Evolutionary conservation across 257 asterid species (phyloP), one percentile per base, ranked within the genome.

Genomic region (Solanum piurae): DNA sequence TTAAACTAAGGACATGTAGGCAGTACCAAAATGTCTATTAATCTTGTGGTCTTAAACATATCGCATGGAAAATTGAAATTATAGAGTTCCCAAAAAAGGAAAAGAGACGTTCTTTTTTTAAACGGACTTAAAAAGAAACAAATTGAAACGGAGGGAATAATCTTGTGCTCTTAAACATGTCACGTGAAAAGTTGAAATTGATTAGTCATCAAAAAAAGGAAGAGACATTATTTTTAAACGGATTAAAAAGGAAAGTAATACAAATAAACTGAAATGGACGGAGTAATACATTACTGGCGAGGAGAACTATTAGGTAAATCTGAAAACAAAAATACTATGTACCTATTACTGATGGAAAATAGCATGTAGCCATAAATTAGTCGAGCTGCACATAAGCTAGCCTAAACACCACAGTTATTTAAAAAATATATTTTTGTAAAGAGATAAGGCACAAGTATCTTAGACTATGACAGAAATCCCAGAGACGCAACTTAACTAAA

Each of bases 391-490:
- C 4, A 9, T 2, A 11, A 66, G 2, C 36, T 25, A 66, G 9
- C 73, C 20, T 25, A 7, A 66, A 66, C 12, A 62, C 2, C 2
- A 58, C 4, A 52, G 7, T 0, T 52, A 52, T 52, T 52, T 46
- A 12, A 46, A 44, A 46, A 13, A 46, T 46, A 46, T 13, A 46
- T 13, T 46, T 46, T 52, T 52, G 23, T 49, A 16, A 52, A 52
- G 60, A 52, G 60, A 52, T 1, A 16, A 52, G 23, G 23, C 62
- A 52, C 62, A 52, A 52, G 23, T 52, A 52, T 8, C 7, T 6
- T 52, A 52, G 1, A 52, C 0, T 52, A 52, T 5, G 0, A 52
- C 3, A 1, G 0, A 52, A 52, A 16, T 16, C 0, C 0, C 8
- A 16, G 1, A 52, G 1, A 16, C 9, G 2, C 20, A 13, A 0